Evolutionary conservation across 805 yeast genomes (phyloP), one percentile per base, ranked within the genome.

Genomic region (Candida maltosa): DNA sequence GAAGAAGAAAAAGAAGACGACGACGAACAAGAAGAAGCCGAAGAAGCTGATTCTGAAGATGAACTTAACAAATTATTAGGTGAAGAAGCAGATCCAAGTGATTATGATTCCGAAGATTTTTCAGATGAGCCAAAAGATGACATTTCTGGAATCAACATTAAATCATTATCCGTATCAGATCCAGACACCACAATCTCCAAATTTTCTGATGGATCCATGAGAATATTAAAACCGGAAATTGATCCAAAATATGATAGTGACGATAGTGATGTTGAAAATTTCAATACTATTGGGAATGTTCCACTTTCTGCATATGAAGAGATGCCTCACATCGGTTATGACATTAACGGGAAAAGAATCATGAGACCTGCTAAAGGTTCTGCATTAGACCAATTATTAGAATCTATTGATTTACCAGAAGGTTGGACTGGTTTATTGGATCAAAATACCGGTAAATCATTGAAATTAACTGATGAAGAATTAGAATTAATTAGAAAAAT

Each of bases 301-400:
- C 97, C 98, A 33, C 53, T 93, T 15, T 76, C 91, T 14, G 96
- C 96, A 2, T 93, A 93, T 56, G 98, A 93, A 37, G 95, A 89
- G 60, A 84, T 83, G 80, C 98, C 98, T 1, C 98, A 93, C 56
- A 79, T 93, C 41, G 97, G 98, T 39, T 93, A 93, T 60, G 91
- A 87, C 58, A 89, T 93, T 51, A 93, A 93, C 57, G 98, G 99
- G 52, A 91, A 89, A 58, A 78, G 98, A 55, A 89, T 93, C 54
- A 91, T 93, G 97, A 79, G 99, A 60, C 99, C 99, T 9, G 98
- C 97, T 7, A 83, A 87, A 51, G 96, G 97, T 10, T 80, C 94
- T 39, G 98, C 97, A 1, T 73, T 93, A 46, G 97, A 93, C 53
- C 84, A 83, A 51, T 73, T 93, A 43, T 67, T 93, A 45, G 98